These are phyloP conservation scores for Fusarium sarcochroum DNA, from an alignment of 2,329 filamentous ascomycete genomes.

Conservation along the genomic window DNA sequence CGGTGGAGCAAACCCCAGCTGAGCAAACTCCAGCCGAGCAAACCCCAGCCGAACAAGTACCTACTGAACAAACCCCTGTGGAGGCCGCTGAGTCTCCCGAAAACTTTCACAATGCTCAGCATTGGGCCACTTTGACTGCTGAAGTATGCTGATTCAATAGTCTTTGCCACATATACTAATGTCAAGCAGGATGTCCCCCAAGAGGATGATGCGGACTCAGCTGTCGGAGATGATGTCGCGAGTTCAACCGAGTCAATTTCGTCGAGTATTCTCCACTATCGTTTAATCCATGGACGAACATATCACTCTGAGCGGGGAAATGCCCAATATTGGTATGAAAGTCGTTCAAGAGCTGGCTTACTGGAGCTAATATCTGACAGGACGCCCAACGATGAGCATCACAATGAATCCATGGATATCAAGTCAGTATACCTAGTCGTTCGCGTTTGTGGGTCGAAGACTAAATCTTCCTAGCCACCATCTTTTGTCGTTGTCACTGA, in stretches of 20 bases:
- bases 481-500: constrained; percentile 24
- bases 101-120: constrained; percentile 16
- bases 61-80: not conserved
- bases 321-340: constrained; percentile 43
- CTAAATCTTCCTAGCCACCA: constrained; percentile 17
- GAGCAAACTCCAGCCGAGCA: not conserved
- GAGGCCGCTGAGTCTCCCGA: not conserved
- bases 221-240: constrained; percentile 27
- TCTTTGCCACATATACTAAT: fast-evolving
- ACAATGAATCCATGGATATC: constrained; percentile 43
- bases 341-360: fast-evolving
- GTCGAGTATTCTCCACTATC: constrained; percentile 43
- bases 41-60: too few species aligned
- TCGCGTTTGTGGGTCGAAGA: fast-evolving
- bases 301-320: constrained; percentile 42
- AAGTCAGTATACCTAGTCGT: constrained; percentile 6
- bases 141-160: not conserved
- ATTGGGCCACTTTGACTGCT: constrained; percentile 17
- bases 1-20: not conserved
- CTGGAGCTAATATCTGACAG: not conserved
- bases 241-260: constrained; percentile 45
- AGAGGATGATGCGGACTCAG: constrained; percentile 29
- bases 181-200: not conserved
- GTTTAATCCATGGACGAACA: constrained; percentile 41
- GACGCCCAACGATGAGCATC: constrained; percentile 41